Evolutionary conservation across 306 rosid genomes (phyloP).

Genomic region (Purshia tridentata): DNA sequence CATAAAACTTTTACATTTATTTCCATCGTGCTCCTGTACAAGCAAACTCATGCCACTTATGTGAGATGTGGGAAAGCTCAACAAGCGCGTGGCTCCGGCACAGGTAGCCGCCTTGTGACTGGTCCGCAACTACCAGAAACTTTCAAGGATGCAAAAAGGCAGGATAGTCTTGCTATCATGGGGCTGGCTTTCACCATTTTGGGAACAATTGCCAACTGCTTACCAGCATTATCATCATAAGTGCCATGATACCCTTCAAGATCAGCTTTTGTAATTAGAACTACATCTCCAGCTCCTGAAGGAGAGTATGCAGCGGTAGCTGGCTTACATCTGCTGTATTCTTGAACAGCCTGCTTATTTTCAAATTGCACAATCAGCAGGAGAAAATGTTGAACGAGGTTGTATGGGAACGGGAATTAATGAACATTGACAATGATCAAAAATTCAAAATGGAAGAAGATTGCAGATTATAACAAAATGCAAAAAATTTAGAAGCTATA

Average conservation of each 20-base stretch:
- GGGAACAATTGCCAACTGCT: constrained; percentile 60
- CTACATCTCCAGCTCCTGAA: constrained; percentile 87
- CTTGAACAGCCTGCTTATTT: constrained; percentile 78
- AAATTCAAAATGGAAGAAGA: background rate
- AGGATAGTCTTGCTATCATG: constrained; percentile 81
- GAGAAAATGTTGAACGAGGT: constrained; percentile 18
- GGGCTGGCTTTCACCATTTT: constrained; percentile 57
- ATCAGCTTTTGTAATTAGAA: constrained; percentile 84
- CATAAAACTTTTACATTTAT: constrained; percentile 33
- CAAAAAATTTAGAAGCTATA: background rate
- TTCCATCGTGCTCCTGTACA: constrained; percentile 42
- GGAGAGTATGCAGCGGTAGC: constrained; percentile 53
- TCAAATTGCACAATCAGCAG: constrained; percentile 10
- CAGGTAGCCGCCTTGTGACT: constrained; percentile 63
- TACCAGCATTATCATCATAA: constrained; percentile 34
- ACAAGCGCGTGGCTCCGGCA: constrained; percentile 90
- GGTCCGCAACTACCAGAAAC: constrained; percentile 56
- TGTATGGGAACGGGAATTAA: background rate
- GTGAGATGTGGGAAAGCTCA: constrained; percentile 32
- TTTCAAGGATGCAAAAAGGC: constrained; percentile 79
- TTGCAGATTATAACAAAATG: background rate
- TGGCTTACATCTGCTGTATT: constrained; percentile 47
- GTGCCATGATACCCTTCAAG: constrained; percentile 84
- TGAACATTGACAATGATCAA: background rate
- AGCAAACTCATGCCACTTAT: constrained; percentile 25